Base-by-base conservation (phyloP, 2,329 filamentous ascomycete species). In the Xylariaceae sp. region DNA sequence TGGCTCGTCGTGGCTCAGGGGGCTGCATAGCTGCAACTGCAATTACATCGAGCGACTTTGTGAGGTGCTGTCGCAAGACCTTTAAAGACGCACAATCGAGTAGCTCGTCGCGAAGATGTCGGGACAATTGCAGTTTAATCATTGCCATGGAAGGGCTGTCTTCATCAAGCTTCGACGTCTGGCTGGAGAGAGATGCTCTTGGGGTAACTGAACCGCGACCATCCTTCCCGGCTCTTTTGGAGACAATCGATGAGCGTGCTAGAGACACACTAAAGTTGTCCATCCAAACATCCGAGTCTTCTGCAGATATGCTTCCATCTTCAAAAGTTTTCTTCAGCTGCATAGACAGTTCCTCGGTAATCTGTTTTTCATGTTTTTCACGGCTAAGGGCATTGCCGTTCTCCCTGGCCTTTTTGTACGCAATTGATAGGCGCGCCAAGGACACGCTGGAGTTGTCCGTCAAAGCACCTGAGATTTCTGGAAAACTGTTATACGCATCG, bases 21-120 rank as follows among this genome's bases (percentile, higher is more conserved):
- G 80, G 78, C 19, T 73, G 71, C 45, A 74, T 73, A 11, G 79
- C 79, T 3, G 74, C 80, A 5, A 86, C 72, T 12, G 74, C 83
- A 6, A 84, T 67, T 4, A 84, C 70, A 64, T 85, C 80, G 2
- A 80, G 65, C 29, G 72, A 74, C 60, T 76, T 74, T 49, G 73
- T 72, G 44, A 80, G 69, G 52, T 77, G 73, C 41, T 70, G 72
- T n/a, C 77, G 76, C 34, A 86, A 69, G 4, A 71, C 68, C 60
- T 78, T 78, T 12, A 86, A 74, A 1, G 76, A 62, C 41, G 79
- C 71, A 60, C 74, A 82, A 55, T 83, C 80, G 2, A 76, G 75
- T 41, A 84, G 69, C 9, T 74, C 73, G n/a, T 71, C 72, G 8
- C 75, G 75, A 1, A 81, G 70, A 47, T 71, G 71, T 55, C 72